Evolutionary conservation across 345 rosid species (phyloP).

Genomic region (Rhodomyrtus tomentosa): DNA sequence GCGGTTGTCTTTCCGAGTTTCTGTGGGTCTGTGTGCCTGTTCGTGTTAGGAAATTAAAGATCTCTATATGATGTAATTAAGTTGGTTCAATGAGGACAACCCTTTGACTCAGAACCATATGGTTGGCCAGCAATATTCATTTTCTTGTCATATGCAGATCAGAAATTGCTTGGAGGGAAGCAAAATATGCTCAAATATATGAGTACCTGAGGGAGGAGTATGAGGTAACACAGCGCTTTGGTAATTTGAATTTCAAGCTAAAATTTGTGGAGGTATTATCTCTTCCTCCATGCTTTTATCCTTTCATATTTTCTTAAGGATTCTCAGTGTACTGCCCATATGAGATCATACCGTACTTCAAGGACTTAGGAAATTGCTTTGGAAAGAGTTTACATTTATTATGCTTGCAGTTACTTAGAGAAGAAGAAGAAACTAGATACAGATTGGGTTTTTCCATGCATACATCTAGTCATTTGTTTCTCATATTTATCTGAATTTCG

Average conservation of each 20-base stretch:
- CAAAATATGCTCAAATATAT: conserved; percentile 78
- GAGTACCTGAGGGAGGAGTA: conserved; percentile 92
- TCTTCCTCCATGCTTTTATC: not conserved
- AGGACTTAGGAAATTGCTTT: not conserved
- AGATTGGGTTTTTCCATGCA: not conserved
- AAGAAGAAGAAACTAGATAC: not conserved
- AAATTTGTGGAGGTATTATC: conserved; percentile 76
- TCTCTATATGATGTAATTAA: not conserved
- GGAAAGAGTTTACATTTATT: not conserved
- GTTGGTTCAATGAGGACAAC: not conserved
- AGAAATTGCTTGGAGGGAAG: conserved; percentile 97
- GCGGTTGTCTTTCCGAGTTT: not conserved
- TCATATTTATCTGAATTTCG: not conserved
- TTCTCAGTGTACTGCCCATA: not conserved
- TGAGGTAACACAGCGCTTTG: conserved; percentile 84
- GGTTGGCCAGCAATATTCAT: not conserved
- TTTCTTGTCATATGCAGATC: conserved; percentile 33
- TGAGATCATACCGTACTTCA: not conserved
- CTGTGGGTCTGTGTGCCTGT: not conserved
- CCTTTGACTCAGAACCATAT: not conserved
- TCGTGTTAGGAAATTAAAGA: not conserved
- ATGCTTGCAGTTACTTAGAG: not conserved
- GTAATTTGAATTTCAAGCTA: conserved; percentile 74
- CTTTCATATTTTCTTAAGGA: not conserved
- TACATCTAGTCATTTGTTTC: not conserved